Evolutionary conservation across 768 basidiomycete species (phyloP), one percentile per base, ranked within the genome.

Genomic region (Serendipita sp.): DNA sequence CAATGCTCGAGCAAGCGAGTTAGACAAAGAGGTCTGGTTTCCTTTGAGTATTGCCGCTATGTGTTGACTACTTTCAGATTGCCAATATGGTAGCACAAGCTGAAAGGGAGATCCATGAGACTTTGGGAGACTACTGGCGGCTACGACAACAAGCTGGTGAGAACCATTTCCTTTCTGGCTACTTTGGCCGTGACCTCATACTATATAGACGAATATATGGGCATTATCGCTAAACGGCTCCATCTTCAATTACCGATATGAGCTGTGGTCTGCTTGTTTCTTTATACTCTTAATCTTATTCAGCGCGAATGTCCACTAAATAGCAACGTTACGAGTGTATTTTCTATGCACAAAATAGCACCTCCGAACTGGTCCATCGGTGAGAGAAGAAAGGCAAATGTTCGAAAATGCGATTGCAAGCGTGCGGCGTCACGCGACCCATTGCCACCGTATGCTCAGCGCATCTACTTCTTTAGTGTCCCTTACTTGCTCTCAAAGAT

Each of bases 401-500:
- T n/a, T 48, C 45, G 7, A 14, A 38, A 38, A 38, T 38, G 38
- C 14, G 14, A 5, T 38, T 14, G 38, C 5, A 7, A 7, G 7
- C 7, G 5, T 14, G 0, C 38, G 38, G 14, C 38, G 5, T 38
- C 38, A 38, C 38, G 14, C 38, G 38, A 38, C 38, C 14, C 38
- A 38, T 38, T 38, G 38, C 38, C 38, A 38, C 38, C 5, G 38
- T 38, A 14, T 38, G 38, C 14, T 7, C 38, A 7, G 14, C 38
- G 38, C 38, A 5, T 48, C 5, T 28, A 20, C 3, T 7, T n/a
- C 20, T 28, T n/a, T n/a, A 1, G 9, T 5, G 26, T 5, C 9
- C n/a, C 3, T 28, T n/a, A 48, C 45, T 76, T 78, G 65, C 71
- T 74, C 65, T 75, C 75, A 71, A 90, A 90, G 61, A 86, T 75